Percentiles rank a stretch among this genome's conserved stretches.
Conservation (phyloP, 2,329 filamentous ascomycete genomes). For the Penicillium olsonii region DNA sequence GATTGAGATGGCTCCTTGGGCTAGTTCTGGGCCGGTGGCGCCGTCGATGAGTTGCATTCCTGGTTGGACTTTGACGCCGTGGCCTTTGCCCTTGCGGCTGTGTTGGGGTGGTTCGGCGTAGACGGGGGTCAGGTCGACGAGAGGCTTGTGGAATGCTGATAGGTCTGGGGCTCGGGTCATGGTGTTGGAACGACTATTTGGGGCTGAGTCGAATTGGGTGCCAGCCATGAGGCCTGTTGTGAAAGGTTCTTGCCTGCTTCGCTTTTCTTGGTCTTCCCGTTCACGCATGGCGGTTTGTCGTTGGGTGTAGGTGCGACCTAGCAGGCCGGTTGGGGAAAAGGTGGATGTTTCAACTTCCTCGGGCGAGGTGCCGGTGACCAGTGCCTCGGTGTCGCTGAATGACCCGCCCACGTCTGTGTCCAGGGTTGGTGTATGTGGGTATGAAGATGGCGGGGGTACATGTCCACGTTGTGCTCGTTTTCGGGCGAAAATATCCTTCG, state of each 20-base stretch:
- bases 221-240: slow-evolving; percentile 54
- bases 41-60: slow-evolving; percentile 43
- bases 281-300: slow-evolving; percentile 44
- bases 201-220: slow-evolving; percentile 42
- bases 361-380: slow-evolving; percentile 8
- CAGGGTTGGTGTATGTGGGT: slow-evolving; percentile 28
- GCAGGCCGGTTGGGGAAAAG: slow-evolving; percentile 39
- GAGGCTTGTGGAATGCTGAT: slow-evolving; percentile 53
- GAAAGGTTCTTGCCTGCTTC: slow-evolving; percentile 49
- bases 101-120: slow-evolving; percentile 63
- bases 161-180: slow-evolving; percentile 30
- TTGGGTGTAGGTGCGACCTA: slow-evolving; percentile 43
- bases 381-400: slow-evolving; percentile 8
- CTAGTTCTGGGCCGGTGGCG: slow-evolving; percentile 43
- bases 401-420: slow-evolving; percentile 21
- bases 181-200: slow-evolving; percentile 36
- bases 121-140: slow-evolving; percentile 67
- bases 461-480: slow-evolving; percentile 33
- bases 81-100: slow-evolving; percentile 36
- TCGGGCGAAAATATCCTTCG: slow-evolving; percentile 28
- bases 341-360: slow-evolving; percentile 27
- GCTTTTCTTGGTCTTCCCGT: slow-evolving; percentile 38
- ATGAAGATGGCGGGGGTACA: slow-evolving; percentile 32
- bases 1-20: slow-evolving; percentile 34
- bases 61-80: slow-evolving; percentile 46